Evolutionary conservation across 306 rosid genomes (phyloP).

Genomic region (Luffa aegyptiaca): DNA sequence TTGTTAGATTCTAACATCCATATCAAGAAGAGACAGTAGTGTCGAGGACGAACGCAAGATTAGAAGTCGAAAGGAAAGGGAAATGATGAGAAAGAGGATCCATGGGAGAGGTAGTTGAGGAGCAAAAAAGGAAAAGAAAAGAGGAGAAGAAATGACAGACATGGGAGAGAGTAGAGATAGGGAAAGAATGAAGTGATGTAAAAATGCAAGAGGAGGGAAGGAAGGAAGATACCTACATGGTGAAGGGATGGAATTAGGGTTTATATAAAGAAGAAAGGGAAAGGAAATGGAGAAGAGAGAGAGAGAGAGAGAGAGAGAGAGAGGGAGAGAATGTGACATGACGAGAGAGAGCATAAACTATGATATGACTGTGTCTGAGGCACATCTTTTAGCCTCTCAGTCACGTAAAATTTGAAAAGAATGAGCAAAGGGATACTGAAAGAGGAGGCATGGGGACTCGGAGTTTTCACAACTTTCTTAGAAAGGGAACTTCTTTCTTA

Average conservation of each 20-base stretch:
- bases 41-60: background rate
- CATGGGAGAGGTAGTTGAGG: background rate
- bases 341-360: background rate
- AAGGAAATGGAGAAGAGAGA: background rate
- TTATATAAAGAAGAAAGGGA: background rate
- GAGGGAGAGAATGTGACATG: background rate
- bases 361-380: background rate
- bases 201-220: background rate
- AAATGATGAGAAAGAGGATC: background rate
- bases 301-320: background rate
- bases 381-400: background rate
- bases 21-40: rapidly evolving
- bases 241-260: background rate
- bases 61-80: background rate
- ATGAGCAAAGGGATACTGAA: background rate
- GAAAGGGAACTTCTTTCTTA: background rate
- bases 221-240: background rate
- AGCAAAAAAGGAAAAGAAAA: background rate
- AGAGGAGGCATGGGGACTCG: background rate
- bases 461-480: background rate
- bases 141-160: background rate
- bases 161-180: background rate
- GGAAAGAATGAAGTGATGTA: conserved; percentile 4
- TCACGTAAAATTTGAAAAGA: conserved; percentile 4
- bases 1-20: background rate